Base-by-base conservation (phyloP, 106 monocot genomes). In the Narthecium ossifragum region DNA sequence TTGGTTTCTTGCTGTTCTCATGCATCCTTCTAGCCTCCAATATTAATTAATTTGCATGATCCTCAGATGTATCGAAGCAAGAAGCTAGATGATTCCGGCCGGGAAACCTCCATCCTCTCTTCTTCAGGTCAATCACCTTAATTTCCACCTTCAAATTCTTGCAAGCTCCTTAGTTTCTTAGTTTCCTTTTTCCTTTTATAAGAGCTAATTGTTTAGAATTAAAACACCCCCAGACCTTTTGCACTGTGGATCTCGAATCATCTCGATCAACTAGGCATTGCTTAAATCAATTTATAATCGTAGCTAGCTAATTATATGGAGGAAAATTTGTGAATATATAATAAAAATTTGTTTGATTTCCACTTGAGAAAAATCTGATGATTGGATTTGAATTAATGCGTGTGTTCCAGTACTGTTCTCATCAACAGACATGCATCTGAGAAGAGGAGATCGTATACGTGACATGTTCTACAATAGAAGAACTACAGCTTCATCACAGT, bases 1-100 rank as follows among this genome's bases (percentile, higher is more conserved):
- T 43, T 17, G 14, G 1, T 37, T 6, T 37, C 36, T 17, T 20
- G 49, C 3, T 49, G 49, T 49, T 9, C 21, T 47, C 9, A 22
- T 49, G 49, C 49, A n/a, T 47, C 6, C 47, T 36, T 36, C 36
- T 36, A 36, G 7, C 36, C 36, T 6, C 36, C 10, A 10, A 5
- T 27, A 65, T 39, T 34, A 20, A 4, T 34, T 49, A 22, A 9
- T 41, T 51, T 43, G 6, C 17, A 17, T 43, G 12, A 21, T 24
- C 2, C 51, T 75, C 73, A 87, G 87, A 87, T 87, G 87, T 87
- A 87, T 55, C 41, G 87, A 68, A 76, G 75, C 78, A 87, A 87
- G 62, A 87, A 82, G 57, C 67, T 79, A 14, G 87, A 87, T 61
- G 75, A 87, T 53, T 78, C 55, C 0, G 72, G 72, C 26, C 72